Base-by-base conservation (phyloP, 1,139 yeast species). In the Lodderomyces elongisporus region DNA sequence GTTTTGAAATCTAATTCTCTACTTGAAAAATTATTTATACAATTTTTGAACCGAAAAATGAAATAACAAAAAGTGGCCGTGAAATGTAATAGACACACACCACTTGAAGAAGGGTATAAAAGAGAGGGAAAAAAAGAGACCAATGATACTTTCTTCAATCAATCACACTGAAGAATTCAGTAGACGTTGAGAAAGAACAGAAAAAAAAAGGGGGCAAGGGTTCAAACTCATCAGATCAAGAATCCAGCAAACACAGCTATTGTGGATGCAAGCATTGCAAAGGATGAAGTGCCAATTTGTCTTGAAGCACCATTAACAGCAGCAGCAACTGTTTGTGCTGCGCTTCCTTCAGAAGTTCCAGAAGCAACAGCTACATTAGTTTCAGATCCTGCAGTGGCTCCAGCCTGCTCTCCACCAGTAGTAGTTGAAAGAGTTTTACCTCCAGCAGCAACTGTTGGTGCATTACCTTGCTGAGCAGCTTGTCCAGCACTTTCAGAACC, bases 301-400 rank as follows among this genome's bases (percentile, higher is more conserved):
- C 10, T 5, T 17, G 27, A 30, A 22, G 25, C 13, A 10, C 32
- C 32, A 24, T n/a, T 12, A 4, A 21, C 14, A 17, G 16, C 16
- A 6, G 27, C 17, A 10, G 32, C 32, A 30, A 30, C 21, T 14
- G 32, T 15, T 30, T 15, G 27, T 18, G 10, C 10, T 18, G 22
- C 10, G 7, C 10, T 10, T 18, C 22, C 22, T 10, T 18, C 22
- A 7, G n/a, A n/a, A n/a, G 10, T 10, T 7, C 22, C 22, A 7
- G 22, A 7, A 10, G 9, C 22, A 18, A 18, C 22, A 18, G 22
- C 22, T 7, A 7, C 10, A 18, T 10, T 10, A 18, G 22, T 18
- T 7, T 7, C 22, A 18, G n/a, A n/a, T n/a, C n/a, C n/a, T n/a
- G n/a, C n/a, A n/a, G n/a, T n/a, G n/a, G n/a, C n/a, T n/a, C n/a